Percentiles rank a stretch among this genome's conserved stretches.
Evolutionary conservation across 1,284 basidiomycete species (phyloP).

Genomic region (Microstroma glucosiphilum): DNA sequence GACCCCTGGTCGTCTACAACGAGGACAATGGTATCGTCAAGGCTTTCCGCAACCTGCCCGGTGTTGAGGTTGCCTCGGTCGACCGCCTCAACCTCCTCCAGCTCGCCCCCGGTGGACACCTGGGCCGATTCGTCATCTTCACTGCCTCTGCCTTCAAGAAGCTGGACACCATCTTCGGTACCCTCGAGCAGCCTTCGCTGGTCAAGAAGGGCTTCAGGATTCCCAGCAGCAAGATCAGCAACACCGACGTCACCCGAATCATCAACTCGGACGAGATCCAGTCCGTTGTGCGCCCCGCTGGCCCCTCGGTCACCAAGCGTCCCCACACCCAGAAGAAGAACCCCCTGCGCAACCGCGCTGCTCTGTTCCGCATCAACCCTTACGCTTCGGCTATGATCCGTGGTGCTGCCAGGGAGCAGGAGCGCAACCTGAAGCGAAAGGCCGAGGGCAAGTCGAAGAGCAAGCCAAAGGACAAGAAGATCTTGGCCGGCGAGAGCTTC

Average conservation of each 20-base stretch:
- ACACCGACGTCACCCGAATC: conserved; percentile 92
- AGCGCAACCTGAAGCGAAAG: conserved; percentile 21
- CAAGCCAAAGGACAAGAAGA: conserved; percentile 44
- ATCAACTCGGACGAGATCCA: conserved; percentile 67
- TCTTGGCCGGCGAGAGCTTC: conserved; percentile 30
- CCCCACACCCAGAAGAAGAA: conserved; percentile 99
- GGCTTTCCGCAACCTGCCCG: conserved; percentile 97
- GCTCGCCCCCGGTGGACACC: conserved; percentile 97
- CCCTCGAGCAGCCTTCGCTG: conserved; percentile 72
- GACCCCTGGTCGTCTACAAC: conserved; percentile 94
- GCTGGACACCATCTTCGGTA: conserved; percentile 92
- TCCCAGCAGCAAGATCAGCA: conserved; percentile 76
- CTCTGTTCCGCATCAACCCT: conserved; percentile 98
- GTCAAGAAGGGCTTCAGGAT: conserved; percentile 73
- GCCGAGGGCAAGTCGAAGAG: conserved; percentile 36
- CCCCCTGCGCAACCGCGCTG: conserved; percentile 80
- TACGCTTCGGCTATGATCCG: conserved; percentile 65
- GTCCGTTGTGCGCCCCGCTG: conserved; percentile 78
- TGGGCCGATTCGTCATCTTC: conserved; percentile 99
- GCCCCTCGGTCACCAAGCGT: conserved; percentile 72
- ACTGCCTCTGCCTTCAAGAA: conserved; percentile 88
- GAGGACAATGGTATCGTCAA: conserved; percentile 97
- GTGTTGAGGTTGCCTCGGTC: conserved; percentile 95
- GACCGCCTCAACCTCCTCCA: conserved; percentile 93
- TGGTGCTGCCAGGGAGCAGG: conserved; percentile 42